Percentiles rank a stretch among this genome's conserved stretches.
Evolutionary conservation across 1,284 basidiomycete genomes (phyloP).

Genomic region (Termitomyces sp.): DNA sequence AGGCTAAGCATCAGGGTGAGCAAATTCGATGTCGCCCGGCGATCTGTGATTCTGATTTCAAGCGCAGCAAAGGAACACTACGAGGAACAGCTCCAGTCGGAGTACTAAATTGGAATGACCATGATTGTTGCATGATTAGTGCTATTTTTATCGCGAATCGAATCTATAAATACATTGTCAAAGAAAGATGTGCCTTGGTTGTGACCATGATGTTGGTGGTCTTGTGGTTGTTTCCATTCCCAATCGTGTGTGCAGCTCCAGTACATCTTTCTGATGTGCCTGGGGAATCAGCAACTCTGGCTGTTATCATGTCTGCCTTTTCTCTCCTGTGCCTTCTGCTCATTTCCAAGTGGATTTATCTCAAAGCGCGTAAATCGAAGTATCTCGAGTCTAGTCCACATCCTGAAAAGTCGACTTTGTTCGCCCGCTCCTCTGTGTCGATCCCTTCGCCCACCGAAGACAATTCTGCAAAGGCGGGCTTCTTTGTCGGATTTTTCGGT

Average conservation of each 20-base stretch:
- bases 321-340: conserved; percentile 24
- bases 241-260: conserved; percentile 10
- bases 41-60: neutral
- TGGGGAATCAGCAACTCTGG: conserved; percentile 21
- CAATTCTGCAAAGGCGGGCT: conserved; percentile 25
- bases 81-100: conserved; percentile 1
- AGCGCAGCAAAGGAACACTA: conserved; percentile 6
- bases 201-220: conserved; percentile 9
- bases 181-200: neutral
- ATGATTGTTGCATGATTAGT: neutral
- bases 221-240: conserved; percentile 4
- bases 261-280: conserved; percentile 4
- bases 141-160: conserved; percentile 1
- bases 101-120: neutral
- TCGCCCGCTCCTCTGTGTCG: conserved; percentile 18
- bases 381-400: conserved; percentile 6
- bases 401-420: conserved; percentile 14
- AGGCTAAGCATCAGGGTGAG: conserved; percentile 35
- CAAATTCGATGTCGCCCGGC: neutral
- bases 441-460: conserved; percentile 12
- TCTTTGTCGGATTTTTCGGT: conserved; percentile 41
- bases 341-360: conserved; percentile 23
- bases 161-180: conserved; percentile 1
- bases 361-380: conserved; percentile 22
- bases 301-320: conserved; percentile 23